These are phyloP conservation scores for Annulohypoxylon maeteangense DNA, from an alignment of 495 filamentous ascomycete species.

Conservation along the genomic window DNA sequence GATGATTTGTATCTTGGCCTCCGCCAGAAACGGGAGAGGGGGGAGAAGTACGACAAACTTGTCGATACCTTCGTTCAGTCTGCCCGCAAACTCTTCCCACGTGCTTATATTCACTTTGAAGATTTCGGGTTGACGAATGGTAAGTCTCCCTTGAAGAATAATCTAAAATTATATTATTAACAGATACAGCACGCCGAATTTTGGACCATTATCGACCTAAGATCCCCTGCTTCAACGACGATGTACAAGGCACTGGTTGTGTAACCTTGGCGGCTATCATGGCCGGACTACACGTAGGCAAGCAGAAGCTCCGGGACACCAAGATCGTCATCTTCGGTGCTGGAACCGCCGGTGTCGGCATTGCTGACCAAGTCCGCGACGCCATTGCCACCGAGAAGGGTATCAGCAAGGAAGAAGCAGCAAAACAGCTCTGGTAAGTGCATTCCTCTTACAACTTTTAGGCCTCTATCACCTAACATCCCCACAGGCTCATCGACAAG, in stretches of 20 bases:
- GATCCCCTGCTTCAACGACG: conserved; percentile 90
- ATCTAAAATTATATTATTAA: neutral
- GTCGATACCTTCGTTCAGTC: conserved; percentile 77
- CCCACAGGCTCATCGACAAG: conserved; percentile 81
- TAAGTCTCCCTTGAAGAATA: conserved; percentile 16
- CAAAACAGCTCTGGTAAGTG: conserved; percentile 84
- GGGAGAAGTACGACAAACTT: conserved; percentile 81
- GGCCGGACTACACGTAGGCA: conserved; percentile 74
- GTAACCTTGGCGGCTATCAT: conserved; percentile 86
- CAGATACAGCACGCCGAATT: conserved; percentile 65
- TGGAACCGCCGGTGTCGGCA: conserved; percentile 88
- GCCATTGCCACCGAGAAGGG: conserved; percentile 75
- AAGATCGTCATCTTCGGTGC: conserved; percentile 81
- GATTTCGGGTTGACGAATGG: conserved; percentile 69
- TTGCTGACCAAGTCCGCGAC: conserved; percentile 85
- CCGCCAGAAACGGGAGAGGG: conserved; percentile 69
- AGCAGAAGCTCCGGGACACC: conserved; percentile 72
- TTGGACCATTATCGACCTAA: conserved; percentile 76
- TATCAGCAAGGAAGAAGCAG: conserved; percentile 77
- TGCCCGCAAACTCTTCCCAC: conserved; percentile 75
- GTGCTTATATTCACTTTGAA: conserved; percentile 85
- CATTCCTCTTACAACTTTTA: neutral
- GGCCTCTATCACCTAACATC: neutral
- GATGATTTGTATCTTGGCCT: conserved; percentile 87
- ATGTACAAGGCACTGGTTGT: conserved; percentile 90